Evolutionary conservation across 768 basidiomycete species (phyloP).

Genomic region (Russula griseocarnosa): DNA sequence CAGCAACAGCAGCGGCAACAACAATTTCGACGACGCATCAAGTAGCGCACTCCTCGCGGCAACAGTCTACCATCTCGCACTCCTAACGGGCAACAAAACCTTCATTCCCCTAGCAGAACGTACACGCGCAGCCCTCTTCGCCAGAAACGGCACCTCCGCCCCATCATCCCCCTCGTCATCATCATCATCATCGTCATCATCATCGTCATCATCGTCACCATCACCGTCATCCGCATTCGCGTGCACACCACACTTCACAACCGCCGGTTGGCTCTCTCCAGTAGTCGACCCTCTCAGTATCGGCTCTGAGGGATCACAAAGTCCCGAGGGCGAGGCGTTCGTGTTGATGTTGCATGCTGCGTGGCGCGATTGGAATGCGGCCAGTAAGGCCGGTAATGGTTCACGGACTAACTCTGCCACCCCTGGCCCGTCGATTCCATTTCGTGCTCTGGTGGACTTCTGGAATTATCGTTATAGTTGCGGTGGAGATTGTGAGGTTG

Average conservation of each 20-base stretch:
- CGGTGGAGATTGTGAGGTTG: too few relatives aligned
- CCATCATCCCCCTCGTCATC: constrained; percentile 1
- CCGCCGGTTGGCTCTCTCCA: constrained; percentile 62
- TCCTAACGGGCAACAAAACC: constrained; percentile 47
- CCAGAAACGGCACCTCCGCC: constrained; percentile 11
- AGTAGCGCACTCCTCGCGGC: constrained; percentile 72
- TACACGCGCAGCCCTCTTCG: constrained; percentile 42
- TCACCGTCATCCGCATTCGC: not conserved
- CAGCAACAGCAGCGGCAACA: constrained; percentile 45
- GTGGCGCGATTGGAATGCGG: constrained; percentile 67
- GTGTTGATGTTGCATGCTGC: constrained; percentile 70
- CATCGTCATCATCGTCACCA: not conserved
- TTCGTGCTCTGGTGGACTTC: too few relatives aligned
- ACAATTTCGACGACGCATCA: constrained; percentile 62
- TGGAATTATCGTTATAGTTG: too few relatives aligned
- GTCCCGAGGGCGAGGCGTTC: constrained; percentile 79
- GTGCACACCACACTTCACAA: constrained; percentile 43
- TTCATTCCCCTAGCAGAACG: constrained; percentile 57
- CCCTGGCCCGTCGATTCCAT: too few relatives aligned
- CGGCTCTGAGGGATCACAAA: constrained; percentile 45
- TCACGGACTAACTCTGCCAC: not conserved
- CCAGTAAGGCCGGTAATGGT: constrained; percentile 48
- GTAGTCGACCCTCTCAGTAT: constrained; percentile 70
- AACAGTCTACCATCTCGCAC: constrained; percentile 69
- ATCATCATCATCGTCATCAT: not conserved